A percentile compares a stretch with the other conserved stretches of the same genome.
Evolutionary conservation across 768 basidiomycete genomes (phyloP).

Genomic region (Podaxis rugospora): DNA sequence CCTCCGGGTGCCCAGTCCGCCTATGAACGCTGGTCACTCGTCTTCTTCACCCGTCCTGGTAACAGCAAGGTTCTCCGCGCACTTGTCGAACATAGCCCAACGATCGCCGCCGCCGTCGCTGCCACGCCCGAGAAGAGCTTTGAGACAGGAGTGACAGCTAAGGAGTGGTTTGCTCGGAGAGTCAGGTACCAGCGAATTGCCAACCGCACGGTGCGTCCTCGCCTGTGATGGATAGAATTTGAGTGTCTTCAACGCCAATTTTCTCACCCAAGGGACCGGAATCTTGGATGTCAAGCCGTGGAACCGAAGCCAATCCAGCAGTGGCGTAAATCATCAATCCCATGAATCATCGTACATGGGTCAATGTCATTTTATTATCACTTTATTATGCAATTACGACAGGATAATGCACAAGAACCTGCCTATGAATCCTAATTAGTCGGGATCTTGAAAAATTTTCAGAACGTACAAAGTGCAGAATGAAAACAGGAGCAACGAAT

Average conservation of each 20-base stretch:
- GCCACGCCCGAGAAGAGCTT: slow-evolving; percentile 33
- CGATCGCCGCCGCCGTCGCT: slow-evolving; percentile 42
- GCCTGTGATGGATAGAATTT: not conserved
- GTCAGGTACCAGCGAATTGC: slow-evolving; percentile 41
- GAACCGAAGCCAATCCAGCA: slow-evolving; percentile 28
- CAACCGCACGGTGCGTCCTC: slow-evolving; percentile 33
- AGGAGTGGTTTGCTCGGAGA: slow-evolving; percentile 41
- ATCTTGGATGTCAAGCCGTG: slow-evolving; percentile 44
- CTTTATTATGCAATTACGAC: not conserved
- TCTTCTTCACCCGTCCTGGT: slow-evolving; percentile 63
- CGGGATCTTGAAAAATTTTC: not conserved
- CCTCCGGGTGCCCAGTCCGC: slow-evolving; percentile 54
- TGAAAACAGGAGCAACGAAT: not conserved
- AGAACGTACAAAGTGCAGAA: not conserved
- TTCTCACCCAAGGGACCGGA: slow-evolving; percentile 30
- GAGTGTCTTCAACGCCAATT: not conserved
- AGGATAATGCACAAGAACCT: not conserved
- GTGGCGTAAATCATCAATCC: not conserved
- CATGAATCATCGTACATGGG: too few species aligned
- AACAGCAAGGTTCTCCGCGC: slow-evolving; percentile 48
- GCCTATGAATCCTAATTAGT: not conserved
- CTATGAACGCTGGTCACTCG: slow-evolving; percentile 60
- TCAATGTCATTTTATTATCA: not conserved
- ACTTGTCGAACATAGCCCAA: slow-evolving; percentile 43
- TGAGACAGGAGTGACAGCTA: slow-evolving; percentile 31